Evolutionary conservation across 805 yeast species (phyloP).

Genomic region (Barnettozyma wickerhamii): DNA sequence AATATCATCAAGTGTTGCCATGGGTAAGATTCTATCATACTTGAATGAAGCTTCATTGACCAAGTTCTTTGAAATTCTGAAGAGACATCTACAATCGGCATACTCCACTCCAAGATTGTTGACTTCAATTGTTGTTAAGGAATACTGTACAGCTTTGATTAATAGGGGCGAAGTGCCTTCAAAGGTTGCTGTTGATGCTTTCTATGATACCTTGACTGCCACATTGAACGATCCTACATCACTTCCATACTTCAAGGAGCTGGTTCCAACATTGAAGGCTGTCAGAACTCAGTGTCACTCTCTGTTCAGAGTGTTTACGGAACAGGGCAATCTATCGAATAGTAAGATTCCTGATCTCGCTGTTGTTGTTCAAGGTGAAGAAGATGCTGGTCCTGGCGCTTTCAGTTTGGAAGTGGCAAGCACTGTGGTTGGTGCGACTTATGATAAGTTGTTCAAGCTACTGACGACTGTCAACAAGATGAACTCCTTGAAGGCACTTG

Average conservation of each 20-base stretch:
- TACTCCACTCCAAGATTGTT: constrained; percentile 75
- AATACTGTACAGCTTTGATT: constrained; percentile 42
- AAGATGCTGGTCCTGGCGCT: constrained; percentile 91
- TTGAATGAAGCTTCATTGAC: constrained; percentile 38
- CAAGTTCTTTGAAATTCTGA: constrained; percentile 35
- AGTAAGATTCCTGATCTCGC: constrained; percentile 78
- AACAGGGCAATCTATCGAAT: constrained; percentile 67
- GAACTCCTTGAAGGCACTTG: constrained; percentile 64
- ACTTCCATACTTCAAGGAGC: constrained; percentile 67
- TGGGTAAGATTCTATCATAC: constrained; percentile 60
- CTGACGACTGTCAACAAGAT: constrained; percentile 69
- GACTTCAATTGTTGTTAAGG: constrained; percentile 65
- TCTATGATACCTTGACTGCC: constrained; percentile 28
- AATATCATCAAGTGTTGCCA: constrained; percentile 67
- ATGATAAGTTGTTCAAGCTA: constrained; percentile 55
- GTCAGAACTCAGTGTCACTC: constrained; percentile 86
- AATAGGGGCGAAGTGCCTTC: constrained; percentile 22
- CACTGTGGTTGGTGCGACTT: constrained; percentile 57
- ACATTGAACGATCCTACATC: constrained; percentile 38
- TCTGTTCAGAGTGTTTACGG: constrained; percentile 70
- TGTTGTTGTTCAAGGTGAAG: constrained; percentile 88
- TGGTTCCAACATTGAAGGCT: constrained; percentile 81
- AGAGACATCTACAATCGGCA: constrained; percentile 16
- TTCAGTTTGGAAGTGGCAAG: constrained; percentile 79
- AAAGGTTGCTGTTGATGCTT: constrained; percentile 21